Conservation (phyloP, 2,329 filamentous ascomycete genomes). For the Botrytis fragariae region DNA sequence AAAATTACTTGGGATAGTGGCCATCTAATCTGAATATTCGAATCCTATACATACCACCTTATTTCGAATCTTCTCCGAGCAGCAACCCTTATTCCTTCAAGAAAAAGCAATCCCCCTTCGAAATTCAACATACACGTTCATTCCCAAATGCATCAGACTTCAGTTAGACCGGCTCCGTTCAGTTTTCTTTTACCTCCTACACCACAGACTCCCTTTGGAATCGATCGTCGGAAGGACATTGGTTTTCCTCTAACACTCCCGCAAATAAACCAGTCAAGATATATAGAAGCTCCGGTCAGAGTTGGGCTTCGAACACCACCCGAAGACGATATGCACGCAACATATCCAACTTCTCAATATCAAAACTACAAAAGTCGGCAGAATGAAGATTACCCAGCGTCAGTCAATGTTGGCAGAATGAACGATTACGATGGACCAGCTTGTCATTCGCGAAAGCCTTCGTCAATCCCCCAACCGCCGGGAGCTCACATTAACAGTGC, state of each 20-base stretch:
- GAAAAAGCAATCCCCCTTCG: not conserved
- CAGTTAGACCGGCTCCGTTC: conserved; percentile 34
- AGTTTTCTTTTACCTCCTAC: conserved; percentile 33
- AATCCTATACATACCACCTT: not conserved
- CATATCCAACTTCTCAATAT: conserved; percentile 47
- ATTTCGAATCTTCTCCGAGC: not conserved
- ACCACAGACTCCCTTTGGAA: conserved; percentile 23
- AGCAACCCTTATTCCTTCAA: conserved; percentile 10
- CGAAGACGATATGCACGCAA: conserved; percentile 52
- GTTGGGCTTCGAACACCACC: conserved; percentile 51
- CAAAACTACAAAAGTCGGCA: conserved; percentile 46
- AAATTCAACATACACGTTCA: conserved; percentile 5
- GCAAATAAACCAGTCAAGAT: conserved; percentile 26
- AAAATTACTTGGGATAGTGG: not conserved
- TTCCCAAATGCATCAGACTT: conserved; percentile 39
- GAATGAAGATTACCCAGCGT: conserved; percentile 39
- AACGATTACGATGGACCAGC: not conserved
- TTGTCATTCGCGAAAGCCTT: conserved; percentile 25
- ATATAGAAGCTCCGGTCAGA: conserved; percentile 33
- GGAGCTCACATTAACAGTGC: conserved; percentile 5
- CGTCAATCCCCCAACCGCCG: conserved; percentile 23
- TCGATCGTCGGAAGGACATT: conserved; percentile 31
- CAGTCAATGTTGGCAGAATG: conserved; percentile 1
- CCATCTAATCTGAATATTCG: not conserved
- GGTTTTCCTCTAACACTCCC: conserved; percentile 20